Conservation (phyloP, 495 filamentous ascomycete genomes). For the Diplogelasinospora grovesii region DNA sequence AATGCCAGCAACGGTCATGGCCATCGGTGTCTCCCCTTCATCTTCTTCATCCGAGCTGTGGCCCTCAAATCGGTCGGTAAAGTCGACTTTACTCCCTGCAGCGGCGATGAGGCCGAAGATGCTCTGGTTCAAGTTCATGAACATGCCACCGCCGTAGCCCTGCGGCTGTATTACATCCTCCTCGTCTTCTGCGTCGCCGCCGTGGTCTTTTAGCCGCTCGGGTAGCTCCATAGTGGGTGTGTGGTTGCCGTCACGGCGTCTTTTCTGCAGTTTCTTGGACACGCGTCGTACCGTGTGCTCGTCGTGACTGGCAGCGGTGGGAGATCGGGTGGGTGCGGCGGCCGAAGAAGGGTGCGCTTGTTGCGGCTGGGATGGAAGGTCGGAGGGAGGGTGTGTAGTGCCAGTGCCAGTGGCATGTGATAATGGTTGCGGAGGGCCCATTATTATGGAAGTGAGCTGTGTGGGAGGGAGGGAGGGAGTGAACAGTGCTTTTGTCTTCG, state of each 20-base stretch:
- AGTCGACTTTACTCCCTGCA: constrained; percentile 74
- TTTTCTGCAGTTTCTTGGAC: constrained; percentile 53
- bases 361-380: constrained; percentile 12
- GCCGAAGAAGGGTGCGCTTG: constrained; percentile 11
- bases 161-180: constrained; percentile 70
- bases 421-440: constrained; percentile 11
- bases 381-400: constrained; percentile 2
- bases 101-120: constrained; percentile 90
- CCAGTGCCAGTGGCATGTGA: constrained; percentile 9
- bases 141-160: constrained; percentile 39
- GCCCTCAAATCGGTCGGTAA: constrained; percentile 73
- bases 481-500: background rate
- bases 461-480: background rate
- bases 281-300: constrained; percentile 27
- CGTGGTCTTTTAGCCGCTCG: constrained; percentile 67
- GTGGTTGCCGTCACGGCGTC: constrained; percentile 44
- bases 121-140: constrained; percentile 84
- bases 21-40: constrained; percentile 23
- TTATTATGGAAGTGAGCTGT: background rate
- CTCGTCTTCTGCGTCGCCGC: constrained; percentile 49
- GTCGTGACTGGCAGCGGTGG: constrained; percentile 6
- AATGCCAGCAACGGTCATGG: constrained; percentile 23
- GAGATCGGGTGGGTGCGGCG: constrained; percentile 8
- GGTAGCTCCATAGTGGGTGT: constrained; percentile 65
- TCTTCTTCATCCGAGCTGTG: constrained; percentile 70